Evolutionary conservation across 2,329 filamentous ascomycete species (phyloP), one percentile per base, ranked within the genome.

Genomic region (Colletotrichum scovillei): DNA sequence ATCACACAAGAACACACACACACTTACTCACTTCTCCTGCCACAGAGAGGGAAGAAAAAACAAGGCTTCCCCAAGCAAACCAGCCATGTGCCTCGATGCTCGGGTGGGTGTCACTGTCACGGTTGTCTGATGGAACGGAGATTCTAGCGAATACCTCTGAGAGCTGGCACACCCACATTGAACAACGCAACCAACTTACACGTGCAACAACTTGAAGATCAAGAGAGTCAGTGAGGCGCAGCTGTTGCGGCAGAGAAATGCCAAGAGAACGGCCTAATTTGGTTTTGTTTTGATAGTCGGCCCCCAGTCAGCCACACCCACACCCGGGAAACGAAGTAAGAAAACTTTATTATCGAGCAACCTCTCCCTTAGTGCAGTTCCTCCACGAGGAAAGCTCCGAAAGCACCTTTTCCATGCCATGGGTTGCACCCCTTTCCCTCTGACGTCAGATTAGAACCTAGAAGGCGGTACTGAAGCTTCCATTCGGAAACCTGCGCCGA

Each of bases 111-210:
- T 42, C 35, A 42, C 35, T 42, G 38, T 19, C 38, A 42, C 38
- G 38, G 14, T 42, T 19, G 30, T 26, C 26, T 42, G 42, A 26
- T 7, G 14, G 16, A 12, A 56, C 14, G 12, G 30, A n/a, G 7
- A 53, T 55, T 69, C 42, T 53, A 72, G 30, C 66, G 59, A 72
- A 69, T 72, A 22, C 42, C 14, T 9, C 14, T 4, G 28, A 56
- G 52, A 53, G 55, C 55, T 49, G 63, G 28, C 38, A 55, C 65
- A 72, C 59, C 57, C 65, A 69, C 53, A 42, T 5, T 24, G 35
- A 42, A 63, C 38, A 59, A 49, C 19, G 35, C 30, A 57, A 16
- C 38, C 35, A 30, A 24, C 52, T 49, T 49, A 52, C 57, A 63
- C 64, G 52, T 68, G 58, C 67, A 24, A 49, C 30, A 14, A 22